Conservation (phyloP, 2,329 filamentous ascomycete genomes). For the Fusarium sp. region DNA sequence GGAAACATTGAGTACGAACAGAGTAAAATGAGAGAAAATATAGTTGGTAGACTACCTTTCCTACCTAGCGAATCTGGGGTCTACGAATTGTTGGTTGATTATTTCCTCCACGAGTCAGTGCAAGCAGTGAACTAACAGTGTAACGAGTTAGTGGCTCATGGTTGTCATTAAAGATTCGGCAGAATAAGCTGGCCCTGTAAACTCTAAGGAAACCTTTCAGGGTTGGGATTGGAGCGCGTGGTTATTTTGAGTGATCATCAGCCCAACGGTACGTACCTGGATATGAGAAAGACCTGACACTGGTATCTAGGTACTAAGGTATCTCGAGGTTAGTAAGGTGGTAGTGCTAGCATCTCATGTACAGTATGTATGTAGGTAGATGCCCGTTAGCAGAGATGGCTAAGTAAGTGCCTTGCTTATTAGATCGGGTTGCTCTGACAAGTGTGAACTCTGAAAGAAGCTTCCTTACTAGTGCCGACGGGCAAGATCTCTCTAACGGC, state of each 20-base stretch:
- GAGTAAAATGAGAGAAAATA: slow-evolving; percentile 2
- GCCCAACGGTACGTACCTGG: not conserved
- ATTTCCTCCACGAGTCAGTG: not conserved
- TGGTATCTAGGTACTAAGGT: not conserved
- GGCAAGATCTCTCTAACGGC: slow-evolving; percentile 32
- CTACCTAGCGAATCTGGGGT: not conserved
- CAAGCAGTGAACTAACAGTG: not conserved
- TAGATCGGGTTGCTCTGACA: slow-evolving; percentile 5
- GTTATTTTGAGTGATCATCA: slow-evolving; percentile 9
- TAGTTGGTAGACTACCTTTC: too few relatives aligned
- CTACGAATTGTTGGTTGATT: not conserved
- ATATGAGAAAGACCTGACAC: not conserved
- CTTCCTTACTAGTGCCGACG: not conserved
- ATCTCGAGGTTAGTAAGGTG: not conserved
- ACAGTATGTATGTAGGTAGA: not conserved
- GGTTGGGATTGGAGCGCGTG: slow-evolving; percentile 33
- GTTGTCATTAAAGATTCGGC: not conserved
- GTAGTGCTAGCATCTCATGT: slow-evolving; percentile 3
- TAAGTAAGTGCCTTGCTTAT: not conserved
- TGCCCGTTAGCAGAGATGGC: not conserved
- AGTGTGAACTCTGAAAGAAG: slow-evolving; percentile 9
- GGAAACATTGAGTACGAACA: not conserved
- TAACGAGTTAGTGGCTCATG: not conserved
- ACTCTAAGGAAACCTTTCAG: not conserved
- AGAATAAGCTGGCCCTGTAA: not conserved